Conservation (phyloP, 768 basidiomycete genomes). For the Thelephora ganbajun region DNA sequence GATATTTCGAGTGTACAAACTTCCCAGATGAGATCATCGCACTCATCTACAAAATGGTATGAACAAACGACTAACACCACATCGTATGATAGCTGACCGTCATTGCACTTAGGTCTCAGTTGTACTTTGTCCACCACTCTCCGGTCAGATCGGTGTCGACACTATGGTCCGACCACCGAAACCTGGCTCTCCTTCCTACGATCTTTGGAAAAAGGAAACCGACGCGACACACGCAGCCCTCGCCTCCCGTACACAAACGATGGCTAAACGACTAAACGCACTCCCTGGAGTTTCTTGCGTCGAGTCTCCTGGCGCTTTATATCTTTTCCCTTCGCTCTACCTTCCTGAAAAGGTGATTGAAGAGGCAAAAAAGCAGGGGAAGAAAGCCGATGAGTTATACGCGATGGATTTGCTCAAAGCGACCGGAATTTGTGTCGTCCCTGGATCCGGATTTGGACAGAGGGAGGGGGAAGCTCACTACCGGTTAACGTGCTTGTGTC, state of each 20-base stretch:
- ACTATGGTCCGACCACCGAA: constrained; percentile 85
- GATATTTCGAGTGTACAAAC: constrained; percentile 91
- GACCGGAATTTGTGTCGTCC: constrained; percentile 89
- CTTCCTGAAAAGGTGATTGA: constrained; percentile 61
- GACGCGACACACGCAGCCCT: constrained; percentile 65
- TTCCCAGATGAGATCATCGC: constrained; percentile 64
- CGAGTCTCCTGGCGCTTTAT: constrained; percentile 82
- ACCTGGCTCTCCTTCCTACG: constrained; percentile 60
- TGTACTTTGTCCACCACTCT: constrained; percentile 75
- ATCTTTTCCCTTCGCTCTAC: constrained; percentile 77
- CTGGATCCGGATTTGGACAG: constrained; percentile 92
- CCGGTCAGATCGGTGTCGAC: constrained; percentile 91
- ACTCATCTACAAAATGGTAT: constrained; percentile 93
- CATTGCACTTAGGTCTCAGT: constrained; percentile 22
- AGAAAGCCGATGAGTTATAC: constrained; percentile 84
- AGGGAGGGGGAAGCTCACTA: constrained; percentile 84
- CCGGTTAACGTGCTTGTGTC: constrained; percentile 86
- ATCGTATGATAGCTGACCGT: too few relatives aligned
- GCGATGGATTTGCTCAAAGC: constrained; percentile 69
- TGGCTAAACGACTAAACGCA: constrained; percentile 68
- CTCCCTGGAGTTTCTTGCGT: constrained; percentile 87
- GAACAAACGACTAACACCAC: constrained; percentile 8
- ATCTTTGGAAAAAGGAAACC: constrained; percentile 75
- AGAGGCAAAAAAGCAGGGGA: constrained; percentile 57
- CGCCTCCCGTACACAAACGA: constrained; percentile 49